phyloP scores from a whole-genome alignment of 257 asterid species.

The Solanum pennellii region DNA sequence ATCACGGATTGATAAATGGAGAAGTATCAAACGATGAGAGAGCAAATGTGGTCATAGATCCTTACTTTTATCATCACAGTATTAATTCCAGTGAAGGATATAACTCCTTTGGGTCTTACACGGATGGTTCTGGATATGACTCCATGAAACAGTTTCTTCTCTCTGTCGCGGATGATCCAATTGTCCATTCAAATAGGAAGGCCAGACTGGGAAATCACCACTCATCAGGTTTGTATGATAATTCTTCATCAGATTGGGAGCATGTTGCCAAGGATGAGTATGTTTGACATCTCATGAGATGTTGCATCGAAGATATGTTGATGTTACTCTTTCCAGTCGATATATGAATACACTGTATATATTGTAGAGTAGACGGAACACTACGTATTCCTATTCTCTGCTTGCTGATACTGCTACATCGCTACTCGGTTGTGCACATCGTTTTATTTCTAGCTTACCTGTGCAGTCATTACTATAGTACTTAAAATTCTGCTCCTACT shows the following conservation, averaged over 20 bases:
- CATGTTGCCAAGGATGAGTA: conserved; percentile 65
- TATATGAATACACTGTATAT: not conserved
- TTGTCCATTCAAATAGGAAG: conserved; percentile 7
- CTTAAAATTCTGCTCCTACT: not conserved
- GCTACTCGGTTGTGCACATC: not conserved
- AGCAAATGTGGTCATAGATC: conserved; percentile 4
- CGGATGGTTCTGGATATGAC: conserved; percentile 22
- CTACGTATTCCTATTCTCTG: not conserved
- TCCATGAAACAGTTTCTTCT: conserved; percentile 20
- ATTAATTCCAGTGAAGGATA: conserved; percentile 2
- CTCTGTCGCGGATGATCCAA: conserved; percentile 21
- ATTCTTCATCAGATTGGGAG: conserved; percentile 84
- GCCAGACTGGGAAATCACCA: conserved; percentile 9
- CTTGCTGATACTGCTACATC: not conserved
- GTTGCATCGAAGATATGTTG: not conserved
- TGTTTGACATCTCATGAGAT: conserved; percentile 22
- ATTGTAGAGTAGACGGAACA: not conserved
- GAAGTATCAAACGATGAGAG: conserved; percentile 9
- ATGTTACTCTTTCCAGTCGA: not conserved
- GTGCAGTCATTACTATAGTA: not conserved
- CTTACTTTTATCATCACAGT: conserved; percentile 14
- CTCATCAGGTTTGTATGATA: conserved; percentile 31
- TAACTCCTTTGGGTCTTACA: conserved; percentile 3
- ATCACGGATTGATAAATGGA: not conserved
- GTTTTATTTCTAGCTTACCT: not conserved